Base-by-base conservation (phyloP, 441 rosid species). In the Gossypium trilobum region DNA sequence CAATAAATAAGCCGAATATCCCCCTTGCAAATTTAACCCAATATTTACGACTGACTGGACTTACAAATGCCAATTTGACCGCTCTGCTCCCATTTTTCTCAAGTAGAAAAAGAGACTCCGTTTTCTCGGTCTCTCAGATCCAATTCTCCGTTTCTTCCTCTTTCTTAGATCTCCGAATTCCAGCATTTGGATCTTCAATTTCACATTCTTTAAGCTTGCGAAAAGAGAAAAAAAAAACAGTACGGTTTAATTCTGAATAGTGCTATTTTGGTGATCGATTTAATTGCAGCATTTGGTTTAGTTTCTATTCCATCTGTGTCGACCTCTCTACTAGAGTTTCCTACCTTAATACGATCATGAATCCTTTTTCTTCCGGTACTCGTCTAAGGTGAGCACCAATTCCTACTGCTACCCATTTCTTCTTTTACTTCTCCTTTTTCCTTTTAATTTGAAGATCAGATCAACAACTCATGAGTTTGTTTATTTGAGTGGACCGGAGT, bases 321-420 rank as follows among this genome's bases (percentile, higher is more conserved):
- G 64, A 77, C 74, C 76, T 78, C 36, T 44, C 74, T 25, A 9
- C 46, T 16, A 33, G 48, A 78, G 75, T 74, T 74, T 58, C 70
- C 42, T 56, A 50, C 63, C 62, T 81, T 74, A 83, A 84, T 77
- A 80, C 87, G 82, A 84, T 85, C 91, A 94, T 95, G 97, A 92
- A 92, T 86, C 97, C 99, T 56, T 92, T 95, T 82, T 92, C 99
- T 70, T 91, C 98, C 78, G 91, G 90, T 72, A 95, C 99, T 75
- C 97, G 97, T 80, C 84, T 92, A 60, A 86, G 99, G 98, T 89
- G 73, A 79, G 88, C 56, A 44, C 51, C n/a, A 9, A 13, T 74
- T 17, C 22, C 3, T 42, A 29, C 54, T 62, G 54, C 64, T 62
- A 16, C 5, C 59, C 29, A 33, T 58, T 74, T 19, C 14, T 71